Evolutionary conservation across 495 filamentous ascomycete genomes (phyloP).

Genomic region (Neurospora sp.): DNA sequence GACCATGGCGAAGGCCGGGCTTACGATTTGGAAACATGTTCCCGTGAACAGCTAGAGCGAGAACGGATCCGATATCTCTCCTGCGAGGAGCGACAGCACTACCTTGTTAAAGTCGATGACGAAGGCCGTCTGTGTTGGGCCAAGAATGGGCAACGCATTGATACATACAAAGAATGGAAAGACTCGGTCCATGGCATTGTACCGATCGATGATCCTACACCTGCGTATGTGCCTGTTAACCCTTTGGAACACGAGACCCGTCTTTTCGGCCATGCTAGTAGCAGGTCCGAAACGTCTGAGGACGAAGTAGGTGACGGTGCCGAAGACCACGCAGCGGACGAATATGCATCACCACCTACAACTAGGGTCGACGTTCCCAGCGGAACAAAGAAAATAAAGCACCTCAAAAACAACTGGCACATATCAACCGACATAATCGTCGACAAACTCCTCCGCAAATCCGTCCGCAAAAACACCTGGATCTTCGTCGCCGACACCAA

Average conservation of each 20-base stretch:
- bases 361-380: background rate
- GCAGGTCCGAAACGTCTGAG: conserved; percentile 7
- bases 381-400: background rate
- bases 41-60: conserved; percentile 54
- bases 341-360: background rate
- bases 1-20: conserved; percentile 65
- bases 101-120: conserved; percentile 59
- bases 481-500: conserved; percentile 85
- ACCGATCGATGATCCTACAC: conserved; percentile 47
- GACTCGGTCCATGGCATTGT: conserved; percentile 77
- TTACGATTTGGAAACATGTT: conserved; percentile 47
- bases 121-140: conserved; percentile 66
- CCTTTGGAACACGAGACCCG: conserved; percentile 6
- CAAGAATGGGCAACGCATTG: conserved; percentile 66
- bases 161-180: conserved; percentile 62
- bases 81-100: conserved; percentile 59
- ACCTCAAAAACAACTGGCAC: background rate
- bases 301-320: conserved; percentile 8
- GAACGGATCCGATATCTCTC: conserved; percentile 67
- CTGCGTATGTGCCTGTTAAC: conserved; percentile 29
- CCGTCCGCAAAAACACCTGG: conserved; percentile 72
- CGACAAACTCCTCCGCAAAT: conserved; percentile 60
- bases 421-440: conserved; percentile 55
- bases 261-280: conserved; percentile 12
- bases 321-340: conserved; percentile 21